Percentiles rank a stretch among this genome's conserved stretches.
Evolutionary conservation across 2,329 filamentous ascomycete genomes (phyloP).

Genomic region (Calycina marina): DNA sequence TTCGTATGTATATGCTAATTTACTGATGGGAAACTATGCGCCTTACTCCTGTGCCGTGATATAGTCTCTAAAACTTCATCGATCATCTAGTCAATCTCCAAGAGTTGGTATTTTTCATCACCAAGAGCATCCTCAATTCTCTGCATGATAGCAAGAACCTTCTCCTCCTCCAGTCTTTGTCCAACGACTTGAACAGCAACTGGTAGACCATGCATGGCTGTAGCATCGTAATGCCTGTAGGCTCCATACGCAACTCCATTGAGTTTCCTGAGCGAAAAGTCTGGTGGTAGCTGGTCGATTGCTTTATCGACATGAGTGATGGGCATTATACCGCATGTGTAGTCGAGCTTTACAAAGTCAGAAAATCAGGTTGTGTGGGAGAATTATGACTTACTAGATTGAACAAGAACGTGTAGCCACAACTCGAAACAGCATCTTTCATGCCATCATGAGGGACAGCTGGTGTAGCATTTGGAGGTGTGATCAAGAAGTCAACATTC

Average conservation of each 20-base stretch:
- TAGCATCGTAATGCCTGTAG: constrained; percentile 73
- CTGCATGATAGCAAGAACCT: constrained; percentile 24
- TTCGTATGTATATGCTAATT: no score
- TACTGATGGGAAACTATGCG: no score
- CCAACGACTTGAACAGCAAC: constrained; percentile 46
- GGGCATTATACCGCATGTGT: constrained; percentile 68
- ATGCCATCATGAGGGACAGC: constrained; percentile 79
- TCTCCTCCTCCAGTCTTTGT: constrained; percentile 22
- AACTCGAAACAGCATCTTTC: constrained; percentile 71
- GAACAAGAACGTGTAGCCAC: constrained; percentile 88
- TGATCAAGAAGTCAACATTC: constrained; percentile 63
- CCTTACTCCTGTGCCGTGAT: no score
- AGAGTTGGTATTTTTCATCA: constrained; percentile 34
- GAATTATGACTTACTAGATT: constrained; percentile 50
- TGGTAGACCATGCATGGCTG: constrained; percentile 73
- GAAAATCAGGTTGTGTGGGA: neutral
- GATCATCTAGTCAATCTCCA: constrained; percentile 28
- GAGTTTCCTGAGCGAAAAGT: constrained; percentile 46
- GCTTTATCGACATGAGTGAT: constrained; percentile 68
- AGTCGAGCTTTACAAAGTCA: constrained; percentile 50
- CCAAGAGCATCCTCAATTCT: constrained; percentile 58
- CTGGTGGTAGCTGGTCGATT: constrained; percentile 48
- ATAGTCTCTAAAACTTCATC: no score
- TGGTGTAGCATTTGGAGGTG: constrained; percentile 80
- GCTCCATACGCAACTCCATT: constrained; percentile 73